Base-by-base conservation (phyloP, 2,329 filamentous ascomycete species). In the Lecanicillium sp. region DNA sequence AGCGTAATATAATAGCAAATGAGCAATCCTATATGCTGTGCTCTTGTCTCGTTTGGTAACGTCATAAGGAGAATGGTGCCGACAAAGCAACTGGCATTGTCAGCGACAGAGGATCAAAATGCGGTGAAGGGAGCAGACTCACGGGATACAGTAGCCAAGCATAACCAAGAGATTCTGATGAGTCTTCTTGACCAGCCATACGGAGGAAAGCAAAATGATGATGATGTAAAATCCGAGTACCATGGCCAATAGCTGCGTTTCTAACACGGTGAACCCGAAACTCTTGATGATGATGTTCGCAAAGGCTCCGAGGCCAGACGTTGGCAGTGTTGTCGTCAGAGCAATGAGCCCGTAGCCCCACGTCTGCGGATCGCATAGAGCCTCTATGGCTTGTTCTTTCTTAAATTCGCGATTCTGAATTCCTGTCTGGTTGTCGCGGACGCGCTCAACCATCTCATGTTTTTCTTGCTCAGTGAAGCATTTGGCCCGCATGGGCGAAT, bases 1-100 rank as follows among this genome's bases (percentile, higher is more conserved):
- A 87, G 69, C 0, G 78, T 81, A 44, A 87, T 81, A 61, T 87
- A 88, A 66, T 87, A 88, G 51, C 71, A 74, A 51, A 87, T 74
- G 12, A 87, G 62, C 1, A 88, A 68, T 5, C 83, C 83, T 19
- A 80, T 69, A 57, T 81, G 72, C 28, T 76, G 78, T 8, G 71
- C 58, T 27, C 68, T 66, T 31, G 65, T 73, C 6, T 68, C 65
- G 47, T 81, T 79, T 17, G 72, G 58, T 7, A 87, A 70, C 0
- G 77, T 81, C 72, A 87, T 81, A 40, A 87, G 72, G 29, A 85
- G 71, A 37, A 84, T 79, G 2, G 82, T 87, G 37, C 83, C 83
- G 33, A 83, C 55, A 50, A 84, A 83, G 1, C 80, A 84, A 14
- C 76, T 80, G 42, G 2, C 11, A 11, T 12, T 29, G 2, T 25